These are phyloP conservation scores for Starmerella vaccinii DNA, from an alignment of 805 yeast species.

Conservation along the genomic window DNA sequence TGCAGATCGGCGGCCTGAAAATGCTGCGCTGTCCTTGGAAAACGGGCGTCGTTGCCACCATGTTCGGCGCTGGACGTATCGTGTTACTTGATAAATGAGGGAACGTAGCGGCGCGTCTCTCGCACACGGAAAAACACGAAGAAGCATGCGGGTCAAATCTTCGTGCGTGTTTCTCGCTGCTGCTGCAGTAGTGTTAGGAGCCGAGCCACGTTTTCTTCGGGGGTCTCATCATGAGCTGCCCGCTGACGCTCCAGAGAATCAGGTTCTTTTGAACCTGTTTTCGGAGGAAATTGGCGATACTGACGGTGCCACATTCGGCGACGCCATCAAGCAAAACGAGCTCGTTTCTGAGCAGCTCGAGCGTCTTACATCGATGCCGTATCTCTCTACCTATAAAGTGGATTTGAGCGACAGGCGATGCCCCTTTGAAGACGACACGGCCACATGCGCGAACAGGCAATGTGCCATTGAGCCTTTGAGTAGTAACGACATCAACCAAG, in stretches of 20 bases:
- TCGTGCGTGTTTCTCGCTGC: slow-evolving; percentile 5
- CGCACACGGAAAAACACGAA: neutral
- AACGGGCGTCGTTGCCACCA: neutral
- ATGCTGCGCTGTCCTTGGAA: slow-evolving; percentile 8
- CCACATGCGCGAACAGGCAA: slow-evolving; percentile 74
- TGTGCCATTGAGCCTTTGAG: slow-evolving; percentile 77
- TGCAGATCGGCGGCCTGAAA: neutral
- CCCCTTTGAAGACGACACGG: slow-evolving; percentile 71
- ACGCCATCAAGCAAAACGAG: slow-evolving; percentile 44
- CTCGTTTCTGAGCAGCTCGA: slow-evolving; percentile 48
- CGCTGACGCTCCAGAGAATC: slow-evolving; percentile 18
- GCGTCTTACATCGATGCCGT: slow-evolving; percentile 57
- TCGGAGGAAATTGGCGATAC: slow-evolving; percentile 22
- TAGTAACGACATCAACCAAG: slow-evolving; percentile 63
- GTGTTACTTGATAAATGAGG: neutral
- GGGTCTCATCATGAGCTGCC: slow-evolving; percentile 12
- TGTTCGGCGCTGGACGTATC: neutral
- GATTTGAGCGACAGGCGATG: slow-evolving; percentile 63
- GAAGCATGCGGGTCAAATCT: neutral
- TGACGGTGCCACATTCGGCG: slow-evolving; percentile 26
- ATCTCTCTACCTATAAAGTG: slow-evolving; percentile 77
- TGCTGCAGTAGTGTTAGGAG: neutral
- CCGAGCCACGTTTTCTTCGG: slow-evolving; percentile 1
- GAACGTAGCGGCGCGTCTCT: neutral
- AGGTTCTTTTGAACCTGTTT: slow-evolving; percentile 15